These are phyloP conservation scores for Penicillium sp. DNA, from an alignment of 2,329 filamentous ascomycete genomes.

Conservation along the genomic window DNA sequence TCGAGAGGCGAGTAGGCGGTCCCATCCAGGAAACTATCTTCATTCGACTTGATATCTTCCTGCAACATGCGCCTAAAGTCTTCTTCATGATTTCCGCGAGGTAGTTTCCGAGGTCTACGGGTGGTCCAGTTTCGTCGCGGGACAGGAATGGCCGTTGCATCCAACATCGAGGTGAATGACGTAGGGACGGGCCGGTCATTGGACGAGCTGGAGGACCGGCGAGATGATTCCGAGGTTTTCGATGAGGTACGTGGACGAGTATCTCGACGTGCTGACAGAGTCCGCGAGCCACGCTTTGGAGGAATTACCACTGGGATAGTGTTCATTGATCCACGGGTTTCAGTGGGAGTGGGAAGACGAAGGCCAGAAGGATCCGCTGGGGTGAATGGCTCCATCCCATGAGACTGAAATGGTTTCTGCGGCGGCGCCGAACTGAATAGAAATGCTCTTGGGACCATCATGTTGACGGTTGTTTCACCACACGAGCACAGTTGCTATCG, in stretches of 20 bases:
- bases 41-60: conserved; percentile 51
- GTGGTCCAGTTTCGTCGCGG: conserved; percentile 45
- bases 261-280: conserved; percentile 21
- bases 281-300: conserved; percentile 32
- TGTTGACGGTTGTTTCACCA: conserved; percentile 27
- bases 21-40: conserved; percentile 46
- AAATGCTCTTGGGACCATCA: conserved; percentile 47
- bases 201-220: conserved; percentile 28
- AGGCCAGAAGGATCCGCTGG: conserved; percentile 21
- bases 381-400: conserved; percentile 10
- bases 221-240: conserved; percentile 22
- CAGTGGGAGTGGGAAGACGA: conserved; percentile 16
- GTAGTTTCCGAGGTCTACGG: conserved; percentile 40
- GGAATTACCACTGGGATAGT: conserved; percentile 40
- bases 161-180: conserved; percentile 59
- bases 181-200: conserved; percentile 50
- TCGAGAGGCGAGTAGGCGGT: conserved; percentile 52
- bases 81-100: conserved; percentile 45
- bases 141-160: conserved; percentile 60
- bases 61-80: conserved; percentile 59
- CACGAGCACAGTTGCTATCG: conserved; percentile 16
- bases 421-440: conserved; percentile 36
- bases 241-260: conserved; percentile 22
- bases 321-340: conserved; percentile 18
- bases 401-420: conserved; percentile 21